Conservation (phyloP, 148 eudicot genomes). For the Vaccinium darrowii region DNA sequence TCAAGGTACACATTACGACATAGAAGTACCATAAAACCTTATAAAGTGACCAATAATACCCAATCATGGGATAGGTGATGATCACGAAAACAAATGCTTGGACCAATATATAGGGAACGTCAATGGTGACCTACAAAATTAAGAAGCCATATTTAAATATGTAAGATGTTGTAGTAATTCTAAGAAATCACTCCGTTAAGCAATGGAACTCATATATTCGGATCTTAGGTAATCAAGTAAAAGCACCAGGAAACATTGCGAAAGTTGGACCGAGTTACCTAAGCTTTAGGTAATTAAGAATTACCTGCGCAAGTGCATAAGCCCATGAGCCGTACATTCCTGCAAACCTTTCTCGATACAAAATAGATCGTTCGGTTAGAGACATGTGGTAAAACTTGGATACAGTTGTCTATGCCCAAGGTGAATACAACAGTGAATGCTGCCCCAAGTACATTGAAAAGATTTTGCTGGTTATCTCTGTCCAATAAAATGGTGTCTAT, state of each 20-base stretch:
- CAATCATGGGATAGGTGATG: conserved; percentile 4
- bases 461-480: not conserved
- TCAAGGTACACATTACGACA: not conserved
- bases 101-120: not conserved
- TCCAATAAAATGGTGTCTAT: not conserved
- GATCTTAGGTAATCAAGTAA: not conserved
- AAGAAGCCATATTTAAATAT: not conserved
- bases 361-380: not conserved
- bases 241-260: not conserved
- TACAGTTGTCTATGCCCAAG: not conserved
- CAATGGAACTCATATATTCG: not conserved
- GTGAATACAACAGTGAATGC: not conserved
- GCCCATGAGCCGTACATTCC: not conserved
- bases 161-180: not conserved
- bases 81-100: not conserved
- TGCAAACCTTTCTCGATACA: not conserved
- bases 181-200: not conserved
- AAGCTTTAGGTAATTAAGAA: not conserved
- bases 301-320: not conserved
- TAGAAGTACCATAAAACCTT: conserved; percentile 7
- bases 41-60: not conserved
- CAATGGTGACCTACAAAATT: conserved; percentile 1
- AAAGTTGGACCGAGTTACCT: not conserved
- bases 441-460: not conserved
- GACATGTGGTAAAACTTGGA: not conserved